Evolutionary conservation across 805 yeast genomes (phyloP).

Genomic region (Candida chauliodis): DNA sequence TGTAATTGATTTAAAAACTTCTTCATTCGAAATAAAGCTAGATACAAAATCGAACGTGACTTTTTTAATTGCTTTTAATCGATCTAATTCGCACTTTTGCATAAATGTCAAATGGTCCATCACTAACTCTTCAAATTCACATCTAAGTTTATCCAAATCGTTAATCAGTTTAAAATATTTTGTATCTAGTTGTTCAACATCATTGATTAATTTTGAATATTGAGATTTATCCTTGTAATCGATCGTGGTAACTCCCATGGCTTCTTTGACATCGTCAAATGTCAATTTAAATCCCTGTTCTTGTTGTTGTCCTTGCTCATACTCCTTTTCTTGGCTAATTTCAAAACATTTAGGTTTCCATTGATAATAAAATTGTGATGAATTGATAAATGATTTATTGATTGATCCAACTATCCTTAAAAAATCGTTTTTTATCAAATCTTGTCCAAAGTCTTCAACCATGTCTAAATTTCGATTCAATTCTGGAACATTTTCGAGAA

Average conservation of each 20-base stretch:
- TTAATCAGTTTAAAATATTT: conserved; percentile 50
- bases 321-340: neutral
- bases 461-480: conserved; percentile 47
- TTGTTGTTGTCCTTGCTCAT: neutral
- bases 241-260: conserved; percentile 39
- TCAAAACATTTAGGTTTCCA: conserved; percentile 73
- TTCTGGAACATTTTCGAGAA: conserved; percentile 42
- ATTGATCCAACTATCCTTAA: conserved; percentile 64
- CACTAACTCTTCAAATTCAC: conserved; percentile 69
- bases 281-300: conserved; percentile 13
- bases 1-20: conserved; percentile 50
- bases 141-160: conserved; percentile 61
- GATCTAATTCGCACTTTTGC: conserved; percentile 80
- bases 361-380: conserved; percentile 71
- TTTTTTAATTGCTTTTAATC: conserved; percentile 71
- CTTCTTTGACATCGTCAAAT: conserved; percentile 43
- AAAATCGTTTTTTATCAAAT: conserved; percentile 57
- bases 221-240: conserved; percentile 50
- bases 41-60: conserved; percentile 71
- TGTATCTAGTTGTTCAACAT: conserved; percentile 55
- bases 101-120: conserved; percentile 71
- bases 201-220: conserved; percentile 49
- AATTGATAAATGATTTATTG: conserved; percentile 59
- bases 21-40: conserved; percentile 50
- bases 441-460: conserved; percentile 76